Evolutionary conservation across 345 rosid species (phyloP).

Genomic region (Balakata baccata): DNA sequence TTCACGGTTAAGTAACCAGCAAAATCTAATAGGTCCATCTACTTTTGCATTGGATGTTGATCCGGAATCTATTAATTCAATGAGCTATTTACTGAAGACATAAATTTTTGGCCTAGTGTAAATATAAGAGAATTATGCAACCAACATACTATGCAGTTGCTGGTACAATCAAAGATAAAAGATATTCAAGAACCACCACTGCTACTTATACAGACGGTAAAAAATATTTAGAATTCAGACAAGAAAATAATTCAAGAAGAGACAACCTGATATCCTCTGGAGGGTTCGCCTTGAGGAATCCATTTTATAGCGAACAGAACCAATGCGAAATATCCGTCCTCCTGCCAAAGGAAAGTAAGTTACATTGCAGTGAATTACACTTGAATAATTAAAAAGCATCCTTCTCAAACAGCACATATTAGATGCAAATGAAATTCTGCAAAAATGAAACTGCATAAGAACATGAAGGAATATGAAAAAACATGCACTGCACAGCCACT

Average conservation of each 20-base stretch:
- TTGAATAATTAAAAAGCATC: conserved; percentile 15
- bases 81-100: not conserved
- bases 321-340: conserved; percentile 76
- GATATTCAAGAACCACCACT: conserved; percentile 1
- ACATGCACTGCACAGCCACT: not conserved
- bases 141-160: not conserved
- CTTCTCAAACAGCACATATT: not conserved
- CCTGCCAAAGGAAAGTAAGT: conserved; percentile 39
- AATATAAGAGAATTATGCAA: not conserved
- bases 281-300: conserved; percentile 88
- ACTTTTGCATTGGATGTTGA: not conserved
- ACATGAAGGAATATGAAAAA: not conserved
- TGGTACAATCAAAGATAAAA: not conserved
- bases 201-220: not conserved
- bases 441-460: not conserved
- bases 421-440: not conserved
- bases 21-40: not conserved
- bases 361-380: not conserved
- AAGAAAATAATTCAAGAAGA: conserved; percentile 8
- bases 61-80: not conserved
- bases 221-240: not conserved
- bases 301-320: conserved; percentile 80
- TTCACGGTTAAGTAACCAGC: not conserved
- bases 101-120: not conserved
- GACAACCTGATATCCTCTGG: conserved; percentile 73